Base-by-base conservation (phyloP, 2,329 filamentous ascomycete genomes). In the Botrytis fragariae region DNA sequence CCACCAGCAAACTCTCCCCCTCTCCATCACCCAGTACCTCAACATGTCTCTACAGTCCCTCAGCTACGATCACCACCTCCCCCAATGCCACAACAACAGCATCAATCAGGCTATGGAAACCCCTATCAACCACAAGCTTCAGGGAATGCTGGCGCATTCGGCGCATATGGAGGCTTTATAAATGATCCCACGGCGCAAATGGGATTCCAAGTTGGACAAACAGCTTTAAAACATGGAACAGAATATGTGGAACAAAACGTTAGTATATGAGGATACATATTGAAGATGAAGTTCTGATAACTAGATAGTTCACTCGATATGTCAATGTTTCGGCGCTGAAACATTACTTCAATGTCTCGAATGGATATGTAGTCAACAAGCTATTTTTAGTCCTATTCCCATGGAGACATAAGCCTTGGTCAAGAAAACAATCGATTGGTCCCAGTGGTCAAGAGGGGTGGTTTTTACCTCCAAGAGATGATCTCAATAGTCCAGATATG, bases 311-410 rank as follows among this genome's bases (percentile, higher is more conserved):
- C 79, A 92, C 91, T 79, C 89, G 90, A 83, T 98, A 95, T 84
- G 91, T 99, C 83, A 97, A 95, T 80, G 92, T 98, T 78, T 92
- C 92, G 22, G 93, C 94, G 29, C 88, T 99, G 62, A 99, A 99
- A 84, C 96, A 98, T 84, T 99, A 98, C 87, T 99, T 99, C 86
- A 98, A 98, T 84, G 96, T 99, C 76, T 97, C 95, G 77, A 99
- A 99, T 86, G 93, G 90, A 74, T 99, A 99, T 84, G 96, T 99
- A 81, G 87, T 97, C 81, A 94, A 92, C 84, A 99, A 99, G 84
- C 88, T 99, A 74, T 90, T 92, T 81, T 89, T 99, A 74, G 95
- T 99, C 74, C 90, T 99, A 75, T 97, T 98, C 83, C 96, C 96
- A 71, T 99, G 96, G 95, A 89, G 95, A 78, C 97, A 99, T 84